Evolutionary conservation across 2,329 filamentous ascomycete genomes (phyloP), one percentile per base, ranked within the genome.

Genomic region (Gaeumannomyces sp.): DNA sequence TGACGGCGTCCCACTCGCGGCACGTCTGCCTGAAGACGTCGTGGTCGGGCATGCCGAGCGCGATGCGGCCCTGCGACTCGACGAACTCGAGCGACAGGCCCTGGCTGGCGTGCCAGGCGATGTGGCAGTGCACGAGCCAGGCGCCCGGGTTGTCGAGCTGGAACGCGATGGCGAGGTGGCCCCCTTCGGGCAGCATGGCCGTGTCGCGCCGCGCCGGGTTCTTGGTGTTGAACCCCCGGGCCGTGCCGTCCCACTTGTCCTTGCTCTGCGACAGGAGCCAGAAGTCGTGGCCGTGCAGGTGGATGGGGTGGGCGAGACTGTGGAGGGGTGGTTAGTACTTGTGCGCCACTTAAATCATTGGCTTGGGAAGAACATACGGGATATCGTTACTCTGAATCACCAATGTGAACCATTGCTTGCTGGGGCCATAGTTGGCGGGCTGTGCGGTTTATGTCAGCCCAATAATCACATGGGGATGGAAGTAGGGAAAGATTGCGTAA

Each of bases 221-320:
- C 63, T 62, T 53, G 65, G 69, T 69, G 65, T 67, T 68, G 22
- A 72, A 66, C 5, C 59, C 58, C 3, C 38, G 59, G 38, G 69
- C 61, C 63, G 45, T 65, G 60, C 65, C 62, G 65, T 65, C 65
- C 62, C 66, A 72, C n/a, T 63, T 8, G 22, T 71, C 67, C 45
- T 65, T 62, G 45, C 69, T 71, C 72, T 76, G 66, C 22, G 74
- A 72, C 11, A 83, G 68, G 16, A 83, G 71, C 68, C 76, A 79
- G 72, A 83, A 83, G 65, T 83, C 77, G 69, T 83, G 81, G 7
- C 81, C 81, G 71, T 83, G 81, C 19, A 83, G 72, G 71, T 83
- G 81, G 70, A 81, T 79, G 0, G 80, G 79, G 67, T 82, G 80
- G 31, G 76, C 68, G 60, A 73, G 27, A 3, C 64, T 64, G 58